These are phyloP conservation scores for Platanthera zijinensis DNA, from an alignment of 106 monocot species.

Conservation along the genomic window DNA sequence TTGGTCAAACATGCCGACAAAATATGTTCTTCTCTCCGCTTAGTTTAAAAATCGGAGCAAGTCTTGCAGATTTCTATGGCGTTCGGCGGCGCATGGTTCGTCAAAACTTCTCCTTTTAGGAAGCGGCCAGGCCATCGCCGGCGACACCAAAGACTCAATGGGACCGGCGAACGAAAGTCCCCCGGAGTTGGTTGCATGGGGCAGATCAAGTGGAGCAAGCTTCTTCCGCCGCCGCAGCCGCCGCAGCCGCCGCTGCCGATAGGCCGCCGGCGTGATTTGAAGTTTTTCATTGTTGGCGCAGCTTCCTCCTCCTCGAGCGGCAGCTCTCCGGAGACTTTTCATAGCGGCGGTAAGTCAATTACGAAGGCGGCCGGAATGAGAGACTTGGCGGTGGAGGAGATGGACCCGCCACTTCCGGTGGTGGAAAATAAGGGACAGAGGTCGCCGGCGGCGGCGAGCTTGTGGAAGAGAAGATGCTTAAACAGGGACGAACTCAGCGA, in stretches of 20 bases:
- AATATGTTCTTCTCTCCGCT: too few species aligned
- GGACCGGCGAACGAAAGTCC: conserved; percentile 11
- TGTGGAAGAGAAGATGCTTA: conserved; percentile 28
- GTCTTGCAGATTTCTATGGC: not conserved
- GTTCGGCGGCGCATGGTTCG: not conserved
- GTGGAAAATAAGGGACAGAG: not conserved
- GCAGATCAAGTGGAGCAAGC: conserved; percentile 17
- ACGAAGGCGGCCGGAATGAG: not conserved
- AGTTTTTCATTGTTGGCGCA: not conserved
- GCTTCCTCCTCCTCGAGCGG: not conserved
- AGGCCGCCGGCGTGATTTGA: not conserved
- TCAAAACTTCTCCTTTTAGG: not conserved
- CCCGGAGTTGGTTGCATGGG: conserved; percentile 34
- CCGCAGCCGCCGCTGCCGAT: not conserved
- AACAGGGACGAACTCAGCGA: not conserved
- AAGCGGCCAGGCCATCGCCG: not conserved
- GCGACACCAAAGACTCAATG: not conserved
- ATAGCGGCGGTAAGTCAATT: not conserved
- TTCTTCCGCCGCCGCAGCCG: not conserved
- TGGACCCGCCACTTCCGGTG: conserved; percentile 34
- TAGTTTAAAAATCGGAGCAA: too few species aligned
- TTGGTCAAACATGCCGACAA: too few species aligned
- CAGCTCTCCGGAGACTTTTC: not conserved
- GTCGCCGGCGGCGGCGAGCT: not conserved
- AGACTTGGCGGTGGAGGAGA: not conserved